A percentile compares a stretch with the other conserved stretches of the same genome.
These are phyloP conservation scores for Fusarium brevicatenulatum DNA, from an alignment of 2,329 filamentous ascomycete genomes.

Conservation along the genomic window DNA sequence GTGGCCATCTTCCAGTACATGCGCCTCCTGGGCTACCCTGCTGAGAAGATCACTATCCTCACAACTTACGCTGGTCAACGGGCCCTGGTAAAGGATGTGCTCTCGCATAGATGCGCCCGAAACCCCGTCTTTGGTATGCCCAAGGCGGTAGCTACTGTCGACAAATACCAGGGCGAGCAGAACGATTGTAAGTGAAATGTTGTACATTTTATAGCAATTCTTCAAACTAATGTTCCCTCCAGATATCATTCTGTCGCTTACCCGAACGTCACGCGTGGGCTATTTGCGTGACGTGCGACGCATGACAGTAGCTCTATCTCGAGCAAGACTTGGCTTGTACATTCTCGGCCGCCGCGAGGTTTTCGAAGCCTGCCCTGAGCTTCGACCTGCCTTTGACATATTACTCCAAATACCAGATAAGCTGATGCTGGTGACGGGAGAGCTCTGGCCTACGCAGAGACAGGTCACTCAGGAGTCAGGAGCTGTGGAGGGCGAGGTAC, in stretches of 20 bases:
- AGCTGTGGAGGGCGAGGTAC: constrained; percentile 65
- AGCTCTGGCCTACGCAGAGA: constrained; percentile 81
- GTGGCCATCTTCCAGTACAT: constrained; percentile 98
- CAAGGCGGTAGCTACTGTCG: constrained; percentile 90
- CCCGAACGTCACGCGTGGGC: constrained; percentile 86
- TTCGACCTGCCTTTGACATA: constrained; percentile 85
- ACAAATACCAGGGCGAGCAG: constrained; percentile 99
- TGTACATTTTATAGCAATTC: background rate
- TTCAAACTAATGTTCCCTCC: constrained; percentile 33
- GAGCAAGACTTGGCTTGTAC: constrained; percentile 90
- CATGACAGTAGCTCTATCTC: constrained; percentile 92
- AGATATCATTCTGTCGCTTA: constrained; percentile 95
- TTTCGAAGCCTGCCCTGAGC: constrained; percentile 89
- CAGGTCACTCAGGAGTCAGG: constrained; percentile 53
- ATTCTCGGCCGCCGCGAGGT: constrained; percentile 88
- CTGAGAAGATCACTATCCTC: constrained; percentile 83
- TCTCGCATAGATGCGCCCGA: constrained; percentile 82
- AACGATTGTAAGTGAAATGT: constrained; percentile 83
- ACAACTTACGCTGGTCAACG: constrained; percentile 94
- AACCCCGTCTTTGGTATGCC: constrained; percentile 90
- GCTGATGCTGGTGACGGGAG: constrained; percentile 81
- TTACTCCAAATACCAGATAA: constrained; percentile 83
- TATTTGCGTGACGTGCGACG: constrained; percentile 94
- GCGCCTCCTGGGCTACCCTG: constrained; percentile 92
- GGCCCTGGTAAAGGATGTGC: constrained; percentile 87